These are phyloP conservation scores for Tetrahymena borealis DNA, from an alignment of 73 alveolate species.

Conservation along the genomic window DNA sequence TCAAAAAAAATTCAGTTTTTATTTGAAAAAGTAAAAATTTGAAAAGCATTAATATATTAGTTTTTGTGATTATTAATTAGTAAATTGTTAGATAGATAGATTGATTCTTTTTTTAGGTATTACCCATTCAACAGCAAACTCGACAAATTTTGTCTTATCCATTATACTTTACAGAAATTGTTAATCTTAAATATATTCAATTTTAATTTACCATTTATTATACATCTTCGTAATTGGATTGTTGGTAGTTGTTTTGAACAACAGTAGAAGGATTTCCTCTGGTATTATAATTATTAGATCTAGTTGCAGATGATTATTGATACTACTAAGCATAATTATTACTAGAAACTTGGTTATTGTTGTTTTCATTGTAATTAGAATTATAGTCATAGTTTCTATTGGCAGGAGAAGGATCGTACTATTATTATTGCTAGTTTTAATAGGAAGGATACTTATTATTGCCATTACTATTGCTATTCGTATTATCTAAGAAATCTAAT, in stretches of 20 bases:
- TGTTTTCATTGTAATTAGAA: background rate
- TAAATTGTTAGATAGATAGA: no score
- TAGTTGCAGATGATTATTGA: background rate
- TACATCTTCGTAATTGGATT: background rate
- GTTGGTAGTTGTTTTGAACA: background rate
- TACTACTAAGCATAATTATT: background rate
- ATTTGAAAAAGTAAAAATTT: no score
- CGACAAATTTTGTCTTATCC: no score
- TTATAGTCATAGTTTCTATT: background rate
- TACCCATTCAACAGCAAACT: no score
- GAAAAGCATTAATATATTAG: no score
- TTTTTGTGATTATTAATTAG: no score
- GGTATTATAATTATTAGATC: background rate
- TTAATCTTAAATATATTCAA: no score
- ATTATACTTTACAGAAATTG: no score
- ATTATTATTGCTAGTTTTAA: background rate
- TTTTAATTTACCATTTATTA: background rate
- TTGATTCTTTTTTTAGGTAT: no score
- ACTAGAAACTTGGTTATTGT: no score
- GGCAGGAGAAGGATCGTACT: background rate
- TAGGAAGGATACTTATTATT: background rate
- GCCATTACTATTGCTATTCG: background rate
- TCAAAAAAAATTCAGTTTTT: no score
- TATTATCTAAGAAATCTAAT: background rate
- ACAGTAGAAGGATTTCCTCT: background rate